Conservation (phyloP, 768 basidiomycete genomes). For the Naematelia encephala region DNA sequence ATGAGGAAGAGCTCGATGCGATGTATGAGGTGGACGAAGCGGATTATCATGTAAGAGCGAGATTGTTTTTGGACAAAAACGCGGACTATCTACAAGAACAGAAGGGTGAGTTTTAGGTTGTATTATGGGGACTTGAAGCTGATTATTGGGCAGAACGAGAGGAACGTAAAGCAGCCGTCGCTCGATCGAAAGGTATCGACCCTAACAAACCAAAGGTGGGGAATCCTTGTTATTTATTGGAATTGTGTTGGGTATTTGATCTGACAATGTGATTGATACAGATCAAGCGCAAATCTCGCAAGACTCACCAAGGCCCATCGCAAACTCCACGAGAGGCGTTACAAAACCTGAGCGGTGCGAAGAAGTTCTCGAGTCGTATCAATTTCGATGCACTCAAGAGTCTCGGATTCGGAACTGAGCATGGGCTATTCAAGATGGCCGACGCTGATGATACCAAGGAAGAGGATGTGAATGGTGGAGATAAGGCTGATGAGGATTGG, state of each 20-base stretch:
- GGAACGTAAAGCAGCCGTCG: not conserved
- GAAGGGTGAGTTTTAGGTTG: conserved; percentile 37
- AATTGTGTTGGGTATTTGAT: too few species aligned
- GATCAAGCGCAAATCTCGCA: conserved; percentile 30
- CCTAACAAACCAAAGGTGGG: conserved; percentile 39
- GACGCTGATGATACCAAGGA: conserved; percentile 30
- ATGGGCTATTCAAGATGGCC: conserved; percentile 7
- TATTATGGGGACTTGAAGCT: not conserved
- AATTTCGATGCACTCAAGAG: conserved; percentile 30
- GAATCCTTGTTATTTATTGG: too few species aligned
- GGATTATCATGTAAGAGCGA: conserved; percentile 34
- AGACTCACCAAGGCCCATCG: conserved; percentile 21
- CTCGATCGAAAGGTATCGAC: conserved; percentile 21
- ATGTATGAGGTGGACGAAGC: conserved; percentile 34
- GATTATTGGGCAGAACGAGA: not conserved
- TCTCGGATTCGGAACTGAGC: conserved; percentile 13
- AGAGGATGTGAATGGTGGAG: conserved; percentile 13
- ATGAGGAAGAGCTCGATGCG: conserved; percentile 40
- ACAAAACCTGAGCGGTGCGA: conserved; percentile 22
- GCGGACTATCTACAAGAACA: conserved; percentile 41
- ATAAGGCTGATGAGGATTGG: conserved; percentile 12
- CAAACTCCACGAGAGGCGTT: conserved; percentile 32
- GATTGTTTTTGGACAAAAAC: conserved; percentile 42
- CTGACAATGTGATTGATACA: not conserved
- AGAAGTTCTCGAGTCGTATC: conserved; percentile 40